Base-by-base conservation (phyloP, 257 asterid species). In the Solanum okadae region DNA sequence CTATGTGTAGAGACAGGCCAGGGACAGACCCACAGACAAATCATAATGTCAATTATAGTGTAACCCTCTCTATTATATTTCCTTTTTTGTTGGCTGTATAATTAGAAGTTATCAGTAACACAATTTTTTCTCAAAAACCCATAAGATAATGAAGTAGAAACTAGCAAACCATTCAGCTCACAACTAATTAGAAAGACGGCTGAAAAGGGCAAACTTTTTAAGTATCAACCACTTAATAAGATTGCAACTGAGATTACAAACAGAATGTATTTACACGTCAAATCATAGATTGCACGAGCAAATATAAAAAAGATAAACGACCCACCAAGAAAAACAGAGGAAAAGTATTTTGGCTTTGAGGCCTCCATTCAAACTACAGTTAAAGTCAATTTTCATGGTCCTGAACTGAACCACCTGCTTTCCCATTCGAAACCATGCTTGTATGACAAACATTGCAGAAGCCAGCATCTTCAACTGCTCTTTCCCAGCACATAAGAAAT, bases 241-340 rank as follows among this genome's bases (percentile, higher is more conserved):
- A 31, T 20, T 73, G 34, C 27, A 71, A 71, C 67, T 82, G 81
- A 29, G 14, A 38, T 59, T 67, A 49, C 86, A 88, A 85, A 35
- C 86, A 25, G 68, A 88, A 61, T 76, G 88, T 72, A 84, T 88
- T 73, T 85, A 88, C 90, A 88, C 37, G 76, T 44, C 34, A 88
- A 87, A 85, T 84, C 88, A 84, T 85, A 76, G 84, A 49, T 71
- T 84, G 90, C 59, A 23, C 37, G 76, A 88, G 42, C 34, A 88
- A 84, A 88, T 59, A 75, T 12, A 75, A 35, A 88, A 72, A 73
- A 13, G 76, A 52, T 33, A 23, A 68, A 75, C 44, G 52, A 76
- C 38, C 86, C 42, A 49, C 70, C 67, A 81, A 46, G 40, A 88
- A 84, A 44, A 88, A 40, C 33, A 86, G 82, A 86, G 67, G 7